Percentiles rank a stretch among this genome's conserved stretches.
Conservation (phyloP, 805 yeast genomes). For the Komagataella phaffii region DNA sequence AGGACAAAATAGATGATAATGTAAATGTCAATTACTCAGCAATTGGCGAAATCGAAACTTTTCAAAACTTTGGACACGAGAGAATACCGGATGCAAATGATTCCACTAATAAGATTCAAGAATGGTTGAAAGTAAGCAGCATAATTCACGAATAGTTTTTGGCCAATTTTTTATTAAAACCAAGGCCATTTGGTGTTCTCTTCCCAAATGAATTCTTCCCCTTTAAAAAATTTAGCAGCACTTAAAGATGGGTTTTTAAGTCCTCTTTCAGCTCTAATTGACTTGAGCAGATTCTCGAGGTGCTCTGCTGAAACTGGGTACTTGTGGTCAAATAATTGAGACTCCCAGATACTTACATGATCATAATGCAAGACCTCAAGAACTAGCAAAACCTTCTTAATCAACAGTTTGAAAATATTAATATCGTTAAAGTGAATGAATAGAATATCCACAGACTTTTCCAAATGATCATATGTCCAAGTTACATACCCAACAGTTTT, state of each 20-base stretch:
- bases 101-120: conserved; percentile 8
- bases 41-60: conserved; percentile 4
- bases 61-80: conserved; percentile 12
- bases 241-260: not conserved
- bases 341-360: not conserved
- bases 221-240: not conserved
- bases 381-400: not conserved
- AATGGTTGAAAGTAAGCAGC: conserved; percentile 9
- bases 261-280: not conserved
- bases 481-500: not conserved
- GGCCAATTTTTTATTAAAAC: not conserved
- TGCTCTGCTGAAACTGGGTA: not conserved
- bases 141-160: conserved; percentile 6
- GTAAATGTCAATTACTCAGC: conserved; percentile 4
- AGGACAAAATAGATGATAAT: conserved; percentile 1
- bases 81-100: conserved; percentile 8
- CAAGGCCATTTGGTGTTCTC: not conserved
- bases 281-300: not conserved
- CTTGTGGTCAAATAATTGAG: not conserved
- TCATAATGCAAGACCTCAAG: not conserved
- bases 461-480: not conserved
- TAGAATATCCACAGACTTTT: not conserved
- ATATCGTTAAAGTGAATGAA: not conserved
- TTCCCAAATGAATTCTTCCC: not conserved
- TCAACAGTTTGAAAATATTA: not conserved